Percentiles rank a stretch among this genome's conserved stretches.
phyloP scores from a whole-genome alignment of 805 yeast species.

The Torulaspora quercuum region DNA sequence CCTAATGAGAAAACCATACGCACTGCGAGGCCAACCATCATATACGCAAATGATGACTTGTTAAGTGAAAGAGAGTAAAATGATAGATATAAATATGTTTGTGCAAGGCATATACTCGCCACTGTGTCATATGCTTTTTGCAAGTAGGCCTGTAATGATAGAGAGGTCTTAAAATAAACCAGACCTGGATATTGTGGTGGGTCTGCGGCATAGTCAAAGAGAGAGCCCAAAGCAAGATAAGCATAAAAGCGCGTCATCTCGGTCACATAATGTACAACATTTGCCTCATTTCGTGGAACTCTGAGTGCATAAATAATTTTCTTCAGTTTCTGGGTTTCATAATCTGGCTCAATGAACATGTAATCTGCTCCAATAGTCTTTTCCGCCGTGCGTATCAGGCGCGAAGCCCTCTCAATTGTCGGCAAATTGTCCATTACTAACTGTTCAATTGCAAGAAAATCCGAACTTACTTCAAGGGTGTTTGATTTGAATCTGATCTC shows the following conservation, averaged over 20 bases:
- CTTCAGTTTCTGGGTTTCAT: constrained; percentile 1
- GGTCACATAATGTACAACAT: constrained; percentile 3
- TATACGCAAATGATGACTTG: constrained; percentile 13
- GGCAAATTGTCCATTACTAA: too few relatives aligned
- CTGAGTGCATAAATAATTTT: constrained; percentile 3
- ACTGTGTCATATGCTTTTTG: constrained; percentile 6
- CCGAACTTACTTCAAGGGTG: too few relatives aligned
- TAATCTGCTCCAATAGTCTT: constrained; percentile 17
- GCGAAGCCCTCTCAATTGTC: constrained; percentile 3
- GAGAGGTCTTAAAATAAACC: constrained; percentile 1
- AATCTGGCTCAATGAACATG: constrained; percentile 14
- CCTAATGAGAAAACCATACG: constrained; percentile 15
- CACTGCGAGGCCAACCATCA: constrained; percentile 15
- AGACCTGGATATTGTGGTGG: constrained; percentile 3
- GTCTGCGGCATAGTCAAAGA: constrained; percentile 6
- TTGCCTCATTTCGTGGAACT: not conserved
- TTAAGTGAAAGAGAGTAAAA: constrained; percentile 14
- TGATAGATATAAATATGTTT: constrained; percentile 15
- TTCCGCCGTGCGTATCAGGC: constrained; percentile 2
- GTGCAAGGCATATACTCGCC: constrained; percentile 9
- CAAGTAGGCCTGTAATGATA: constrained; percentile 6
- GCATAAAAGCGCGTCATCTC: constrained; percentile 13
- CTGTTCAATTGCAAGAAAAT: too few relatives aligned
- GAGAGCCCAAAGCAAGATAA: constrained; percentile 14
- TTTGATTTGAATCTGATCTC: too few relatives aligned